Percentiles rank a stretch among this genome's conserved stretches.
Conservation (phyloP, 2,329 filamentous ascomycete genomes). For the Lithohypha guttulata region DNA sequence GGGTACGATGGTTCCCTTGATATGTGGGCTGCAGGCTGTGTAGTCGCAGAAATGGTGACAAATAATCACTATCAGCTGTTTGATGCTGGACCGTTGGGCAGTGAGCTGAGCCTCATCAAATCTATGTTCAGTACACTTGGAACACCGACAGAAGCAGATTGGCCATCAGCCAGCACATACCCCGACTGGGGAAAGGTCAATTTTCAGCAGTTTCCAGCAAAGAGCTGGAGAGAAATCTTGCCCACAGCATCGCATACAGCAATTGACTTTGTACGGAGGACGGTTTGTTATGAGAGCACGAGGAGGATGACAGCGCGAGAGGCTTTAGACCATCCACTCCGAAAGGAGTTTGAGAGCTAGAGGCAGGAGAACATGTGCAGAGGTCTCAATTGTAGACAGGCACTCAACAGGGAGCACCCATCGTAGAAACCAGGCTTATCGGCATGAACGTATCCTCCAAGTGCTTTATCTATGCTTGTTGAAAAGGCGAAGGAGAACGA, state of each 20-base stretch:
- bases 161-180: constrained; percentile 56
- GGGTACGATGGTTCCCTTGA: constrained; percentile 64
- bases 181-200: constrained; percentile 80
- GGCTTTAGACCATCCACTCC: constrained; percentile 17
- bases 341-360: background rate
- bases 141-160: constrained; percentile 66
- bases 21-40: constrained; percentile 79
- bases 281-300: constrained; percentile 64
- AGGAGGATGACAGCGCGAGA: constrained; percentile 56
- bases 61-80: constrained; percentile 56
- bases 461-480: too few relatives aligned
- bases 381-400: too few relatives aligned
- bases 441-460: too few relatives aligned
- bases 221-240: constrained; percentile 60
- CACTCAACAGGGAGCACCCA: too few relatives aligned
- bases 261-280: constrained; percentile 52
- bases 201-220: constrained; percentile 62
- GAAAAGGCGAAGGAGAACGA: too few relatives aligned
- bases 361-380: too few relatives aligned
- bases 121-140: constrained; percentile 89
- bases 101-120: constrained; percentile 78
- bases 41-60: constrained; percentile 65
- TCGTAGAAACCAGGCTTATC: too few relatives aligned
- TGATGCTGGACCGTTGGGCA: constrained; percentile 79
- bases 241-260: constrained; percentile 48